Evolutionary conservation across 129 eudicot genomes (phyloP), one percentile per base, ranked within the genome.

Genomic region (Pseudognaphalium luteoalbum): DNA sequence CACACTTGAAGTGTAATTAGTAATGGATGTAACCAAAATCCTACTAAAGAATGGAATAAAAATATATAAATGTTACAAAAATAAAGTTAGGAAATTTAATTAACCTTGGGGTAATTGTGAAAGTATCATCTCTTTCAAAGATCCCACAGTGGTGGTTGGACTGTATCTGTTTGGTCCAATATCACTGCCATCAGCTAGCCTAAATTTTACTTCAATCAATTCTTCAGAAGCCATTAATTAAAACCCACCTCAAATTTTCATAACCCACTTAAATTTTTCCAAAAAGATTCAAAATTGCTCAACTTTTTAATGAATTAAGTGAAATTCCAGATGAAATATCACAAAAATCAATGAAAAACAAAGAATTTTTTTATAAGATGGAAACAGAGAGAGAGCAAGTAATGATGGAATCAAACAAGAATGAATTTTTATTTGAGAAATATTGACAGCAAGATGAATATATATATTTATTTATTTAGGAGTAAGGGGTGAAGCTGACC

Each of bases 161-260:
- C 76, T 81, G 78, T 77, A 86, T 78, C 74, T 86, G 76, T 21
- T 77, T 21, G 96, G 91, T 33, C 91, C 96, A 89, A 89, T 89
- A 75, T 89, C 95, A 75, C 84, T 82, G 63, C 91, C 91, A 86
- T 89, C 89, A 68, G 91, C 89, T 72, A 89, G 81, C 87, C 90
- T 83, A 71, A 88, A 88, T 76, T 84, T 88, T 30, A 88, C 74
- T 66, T 88, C 90, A 74, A 88, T 78, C 34, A 81, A 58, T 21
- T 88, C 94, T 69, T 88, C 85, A 56, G 25, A 81, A 75, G 77
- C 86, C 94, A 89, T 86, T 9, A 12, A 57, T 51, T 22, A 39
- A 4, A 74, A 73, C 70, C 70, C 76, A 57, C 68, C 39, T 80
- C 74, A 80, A 73, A 8, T 54, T 66, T 37, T 73, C 70, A 80